These are phyloP conservation scores for Neoarthrinium moseri DNA, from an alignment of 2,329 filamentous ascomycete species.

Conservation along the genomic window DNA sequence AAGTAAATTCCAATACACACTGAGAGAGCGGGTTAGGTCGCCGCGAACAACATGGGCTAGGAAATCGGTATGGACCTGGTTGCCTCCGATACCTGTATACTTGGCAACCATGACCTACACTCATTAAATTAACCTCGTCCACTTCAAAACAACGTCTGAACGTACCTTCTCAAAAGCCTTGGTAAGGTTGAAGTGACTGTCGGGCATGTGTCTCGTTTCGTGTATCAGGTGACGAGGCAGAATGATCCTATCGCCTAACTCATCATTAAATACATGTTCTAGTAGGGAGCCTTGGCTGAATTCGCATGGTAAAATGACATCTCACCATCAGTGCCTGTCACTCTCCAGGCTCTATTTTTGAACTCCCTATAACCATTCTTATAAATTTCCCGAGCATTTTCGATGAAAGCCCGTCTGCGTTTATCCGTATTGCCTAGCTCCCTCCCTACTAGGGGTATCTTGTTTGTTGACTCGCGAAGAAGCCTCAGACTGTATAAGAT, in stretches of 20 bases:
- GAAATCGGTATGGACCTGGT: conserved; percentile 13
- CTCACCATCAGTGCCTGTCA: conserved; percentile 23
- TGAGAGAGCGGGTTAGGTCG: conserved; percentile 19
- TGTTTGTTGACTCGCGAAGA: too few species aligned
- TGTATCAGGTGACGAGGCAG: conserved; percentile 23
- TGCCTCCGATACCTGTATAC: conserved; percentile 11
- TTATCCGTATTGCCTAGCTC: conserved; percentile 19
- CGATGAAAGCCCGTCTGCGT: conserved; percentile 20
- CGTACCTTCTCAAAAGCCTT: neutral
- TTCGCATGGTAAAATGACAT: too few species aligned
- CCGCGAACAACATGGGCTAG: conserved; percentile 16
- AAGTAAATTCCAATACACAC: conserved; percentile 12
- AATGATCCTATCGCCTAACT: conserved; percentile 23
- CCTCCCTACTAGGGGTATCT: conserved; percentile 18
- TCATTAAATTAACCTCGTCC: neutral
- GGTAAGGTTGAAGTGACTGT: conserved; percentile 23
- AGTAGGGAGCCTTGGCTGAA: neutral
- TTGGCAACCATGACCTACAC: conserved; percentile 17
- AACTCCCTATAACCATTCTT: conserved; percentile 21
- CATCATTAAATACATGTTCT: neutral
- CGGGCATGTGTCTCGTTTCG: conserved; percentile 24
- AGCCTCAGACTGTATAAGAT: too few species aligned
- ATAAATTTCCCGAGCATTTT: conserved; percentile 19
- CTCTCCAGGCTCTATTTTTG: conserved; percentile 17
- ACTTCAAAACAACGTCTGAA: neutral